Base-by-base conservation (phyloP, 371 early-diverging fungal genomes). In the Mortierella sp. region DNA sequence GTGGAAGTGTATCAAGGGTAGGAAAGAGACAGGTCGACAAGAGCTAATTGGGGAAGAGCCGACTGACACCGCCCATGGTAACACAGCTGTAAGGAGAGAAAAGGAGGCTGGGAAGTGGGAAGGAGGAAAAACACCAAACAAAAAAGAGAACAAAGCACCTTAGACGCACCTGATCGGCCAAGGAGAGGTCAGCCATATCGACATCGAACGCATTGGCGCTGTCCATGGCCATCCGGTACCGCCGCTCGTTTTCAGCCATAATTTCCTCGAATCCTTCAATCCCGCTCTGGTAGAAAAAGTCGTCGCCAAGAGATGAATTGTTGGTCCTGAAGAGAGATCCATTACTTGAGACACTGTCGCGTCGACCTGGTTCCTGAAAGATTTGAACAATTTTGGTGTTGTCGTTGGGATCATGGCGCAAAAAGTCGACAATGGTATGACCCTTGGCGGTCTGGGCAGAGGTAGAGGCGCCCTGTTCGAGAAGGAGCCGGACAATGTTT, bases 381-480 rank as follows among this genome's bases (percentile, higher is more conserved):
- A 93, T 92, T 52, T 93, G 92, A 13, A 88, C 89, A 50, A 94
- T 89, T 70, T 91, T 93, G 57, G 90, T 90, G 47, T 91, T 93
- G 16, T 92, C 91, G 21, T 90, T 90, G 50, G 90, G 89, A 45
- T 88, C 85, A 75, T 87, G 88, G 34, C 85, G 84, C 42, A 95
- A 89, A 80, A 97, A 95, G 80, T 97, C 96, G 79, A 92, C 92
- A 1, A 96, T 94, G 1, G 97, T 95, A 45, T 95, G 90, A 13
- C 98, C 98, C 60, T 93, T 93, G 58, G 92, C 88, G 0, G 97
- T 95, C 80, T 91, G 91, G n/a, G 94, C 88, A n/a, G 91, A 89
- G 5, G 94, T 84, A 38, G 93, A 92, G 45, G 97, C 99, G 21
- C 98, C 97, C 76, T 90, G 79, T 44, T 95, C 95, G 34, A 98